phyloP scores from a whole-genome alignment of 2,329 filamentous ascomycete species.

The Furcasterigmium furcatum region DNA sequence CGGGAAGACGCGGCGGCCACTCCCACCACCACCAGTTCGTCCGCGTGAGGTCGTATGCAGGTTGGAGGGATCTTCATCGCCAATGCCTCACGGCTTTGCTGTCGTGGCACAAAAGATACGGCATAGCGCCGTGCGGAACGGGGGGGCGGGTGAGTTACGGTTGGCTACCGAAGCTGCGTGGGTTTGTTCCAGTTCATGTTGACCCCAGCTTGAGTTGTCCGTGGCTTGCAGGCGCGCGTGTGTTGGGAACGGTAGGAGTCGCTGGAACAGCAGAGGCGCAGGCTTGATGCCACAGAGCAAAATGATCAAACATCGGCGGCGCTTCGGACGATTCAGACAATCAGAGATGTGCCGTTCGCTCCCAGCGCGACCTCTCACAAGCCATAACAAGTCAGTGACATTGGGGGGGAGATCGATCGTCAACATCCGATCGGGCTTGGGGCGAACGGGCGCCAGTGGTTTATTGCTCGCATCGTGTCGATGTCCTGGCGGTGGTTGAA shows the following conservation, averaged over 20 bases:
- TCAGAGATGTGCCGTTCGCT: no score
- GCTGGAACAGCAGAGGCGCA: background rate
- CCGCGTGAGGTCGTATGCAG: background rate
- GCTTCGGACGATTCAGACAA: no score
- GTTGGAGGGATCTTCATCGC: background rate
- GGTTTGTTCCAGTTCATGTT: background rate
- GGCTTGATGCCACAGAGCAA: no score
- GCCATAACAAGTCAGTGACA: no score
- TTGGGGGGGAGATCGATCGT: no score
- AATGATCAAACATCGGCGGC: no score
- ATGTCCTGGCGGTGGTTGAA: no score
- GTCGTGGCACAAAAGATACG: background rate
- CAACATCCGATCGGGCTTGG: no score
- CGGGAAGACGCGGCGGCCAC: no score
- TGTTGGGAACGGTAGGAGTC: background rate
- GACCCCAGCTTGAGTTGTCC: background rate
- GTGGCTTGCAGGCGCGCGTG: background rate
- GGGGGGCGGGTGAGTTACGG: background rate
- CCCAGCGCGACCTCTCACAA: no score
- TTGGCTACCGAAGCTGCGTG: background rate
- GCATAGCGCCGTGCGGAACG: background rate
- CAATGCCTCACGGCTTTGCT: background rate
- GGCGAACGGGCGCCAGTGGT: no score
- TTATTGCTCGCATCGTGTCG: no score
- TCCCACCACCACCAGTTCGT: background rate